Conservation (phyloP, 1,284 basidiomycete species). For the Athelia sp. region DNA sequence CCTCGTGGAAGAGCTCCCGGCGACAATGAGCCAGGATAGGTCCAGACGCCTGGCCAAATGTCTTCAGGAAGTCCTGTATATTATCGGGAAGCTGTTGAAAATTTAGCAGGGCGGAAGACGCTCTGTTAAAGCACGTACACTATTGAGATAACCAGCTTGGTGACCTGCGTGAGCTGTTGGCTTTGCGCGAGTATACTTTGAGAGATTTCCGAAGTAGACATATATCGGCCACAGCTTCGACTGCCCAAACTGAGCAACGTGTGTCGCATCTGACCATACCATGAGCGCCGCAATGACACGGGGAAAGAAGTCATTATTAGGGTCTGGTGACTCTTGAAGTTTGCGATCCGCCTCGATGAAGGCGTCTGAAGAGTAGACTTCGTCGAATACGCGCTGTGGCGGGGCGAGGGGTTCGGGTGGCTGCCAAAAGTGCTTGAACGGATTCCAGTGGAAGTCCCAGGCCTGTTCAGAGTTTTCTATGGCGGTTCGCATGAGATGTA, state of each 20-base stretch:
- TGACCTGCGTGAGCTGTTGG: conserved; percentile 13
- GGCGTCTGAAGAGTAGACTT: conserved; percentile 14
- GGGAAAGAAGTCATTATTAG: conserved; percentile 12
- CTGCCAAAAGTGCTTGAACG: conserved; percentile 14
- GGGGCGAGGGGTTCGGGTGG: conserved; percentile 4
- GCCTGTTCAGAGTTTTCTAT: conserved; percentile 7
- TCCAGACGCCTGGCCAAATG: conserved; percentile 2
- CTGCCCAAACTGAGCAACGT: conserved; percentile 24
- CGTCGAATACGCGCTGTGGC: conserved; percentile 13
- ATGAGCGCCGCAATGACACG: conserved; percentile 19
- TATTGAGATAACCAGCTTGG: conserved; percentile 17
- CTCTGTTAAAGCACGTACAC: conserved; percentile 1
- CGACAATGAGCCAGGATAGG: conserved; percentile 18
- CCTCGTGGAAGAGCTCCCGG: conserved; percentile 23
- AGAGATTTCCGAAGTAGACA: conserved; percentile 20
- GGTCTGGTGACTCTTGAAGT: conserved; percentile 12
- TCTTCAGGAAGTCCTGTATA: conserved; percentile 7
- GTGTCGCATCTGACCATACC: conserved; percentile 19
- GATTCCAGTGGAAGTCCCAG: conserved; percentile 15
- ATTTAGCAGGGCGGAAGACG: neutral
- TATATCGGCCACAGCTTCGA: conserved; percentile 27
- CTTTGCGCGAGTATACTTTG: conserved; percentile 19
- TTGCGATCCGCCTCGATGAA: conserved; percentile 17
- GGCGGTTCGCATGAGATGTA: conserved; percentile 8
- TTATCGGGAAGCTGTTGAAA: conserved; percentile 10